Evolutionary conservation across 805 yeast genomes (phyloP).

Genomic region (Crinitomyces ghanaensis): DNA sequence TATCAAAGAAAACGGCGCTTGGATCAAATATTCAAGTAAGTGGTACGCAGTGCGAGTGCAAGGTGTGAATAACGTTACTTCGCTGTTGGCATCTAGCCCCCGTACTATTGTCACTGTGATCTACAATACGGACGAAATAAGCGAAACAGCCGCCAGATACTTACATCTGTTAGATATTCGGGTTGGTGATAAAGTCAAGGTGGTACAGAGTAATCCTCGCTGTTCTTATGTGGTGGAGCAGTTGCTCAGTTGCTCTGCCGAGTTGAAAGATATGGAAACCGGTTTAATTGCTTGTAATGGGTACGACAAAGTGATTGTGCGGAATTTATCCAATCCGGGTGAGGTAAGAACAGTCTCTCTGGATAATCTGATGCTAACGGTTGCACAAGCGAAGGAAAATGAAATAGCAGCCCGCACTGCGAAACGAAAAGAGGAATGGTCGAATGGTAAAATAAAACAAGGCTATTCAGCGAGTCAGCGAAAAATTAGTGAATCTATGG

Average conservation of each 20-base stretch:
- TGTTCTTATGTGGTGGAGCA: constrained; percentile 10
- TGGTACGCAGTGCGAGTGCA: too few species aligned
- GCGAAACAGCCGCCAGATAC: constrained; percentile 3
- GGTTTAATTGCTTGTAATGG: constrained; percentile 1
- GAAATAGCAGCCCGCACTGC: too few species aligned
- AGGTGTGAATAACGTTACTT: too few species aligned
- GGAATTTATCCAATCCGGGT: background rate
- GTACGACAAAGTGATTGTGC: constrained; percentile 1
- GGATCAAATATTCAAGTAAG: too few species aligned
- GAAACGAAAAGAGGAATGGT: too few species aligned
- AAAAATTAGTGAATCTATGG: too few species aligned
- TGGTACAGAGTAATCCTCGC: constrained; percentile 9
- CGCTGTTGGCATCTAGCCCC: too few species aligned
- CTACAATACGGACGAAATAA: constrained; percentile 9
- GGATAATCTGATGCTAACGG: constrained; percentile 2
- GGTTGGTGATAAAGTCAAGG: constrained; percentile 14
- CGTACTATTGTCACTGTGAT: constrained; percentile 4
- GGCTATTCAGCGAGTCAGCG: too few species aligned
- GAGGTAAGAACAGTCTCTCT: background rate
- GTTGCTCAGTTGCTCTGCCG: constrained; percentile 3
- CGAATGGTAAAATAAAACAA: too few species aligned
- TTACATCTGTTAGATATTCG: constrained; percentile 10
- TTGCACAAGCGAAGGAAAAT: background rate
- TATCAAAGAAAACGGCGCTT: too few species aligned
- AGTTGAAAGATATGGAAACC: background rate